Base-by-base conservation (phyloP, 176 grass and related monocot species). In the Olyra latifolia region DNA sequence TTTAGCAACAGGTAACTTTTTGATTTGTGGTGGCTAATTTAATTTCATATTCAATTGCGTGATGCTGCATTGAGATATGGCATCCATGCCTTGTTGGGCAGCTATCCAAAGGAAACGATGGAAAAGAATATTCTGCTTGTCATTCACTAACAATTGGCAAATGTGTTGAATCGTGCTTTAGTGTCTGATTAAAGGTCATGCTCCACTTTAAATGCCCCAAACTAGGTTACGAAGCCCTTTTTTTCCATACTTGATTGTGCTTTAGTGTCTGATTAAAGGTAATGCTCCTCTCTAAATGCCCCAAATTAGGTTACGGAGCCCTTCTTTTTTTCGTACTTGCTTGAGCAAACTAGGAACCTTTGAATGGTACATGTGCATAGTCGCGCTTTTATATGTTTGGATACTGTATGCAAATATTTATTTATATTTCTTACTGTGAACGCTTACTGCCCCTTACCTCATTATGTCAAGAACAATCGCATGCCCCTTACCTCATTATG, bases 1-100 rank as follows among this genome's bases (percentile, higher is more conserved):
- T 99, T 99, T 65, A 99, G 92, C 86, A 93, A 93, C 84, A 99
- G 96, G 96, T 95, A 84, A 76, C 22, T 40, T 76, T 54, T 90
- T 75, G 4, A 30, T 73, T 14, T 84, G 42, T 46, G 24, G 3
- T 83, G 19, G 29, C 35, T 62, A 65, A 38, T 69, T 69, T 82
- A 24, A 12, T 45, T 77, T 59, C 12, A 13, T 71, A 42, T 73
- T 23, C 14, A 40, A 17, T 30, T 72, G 56, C 0, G 1, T 50
- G 6, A 16, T 80, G 20, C 8, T 46, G 38, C 32, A 72, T 79
- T 13, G 20, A 65, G 27, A 65, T 29, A 80, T 68, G 46, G 50
- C 68, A 57, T 71, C 38, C 40, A 32, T 60, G 53, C 39, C 47
- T 15, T 71, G 10, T 80, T 23, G 6, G 65, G 10, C 23, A 57